phyloP scores from a whole-genome alignment of 1,284 basidiomycete species.

The Tilletia caries region DNA sequence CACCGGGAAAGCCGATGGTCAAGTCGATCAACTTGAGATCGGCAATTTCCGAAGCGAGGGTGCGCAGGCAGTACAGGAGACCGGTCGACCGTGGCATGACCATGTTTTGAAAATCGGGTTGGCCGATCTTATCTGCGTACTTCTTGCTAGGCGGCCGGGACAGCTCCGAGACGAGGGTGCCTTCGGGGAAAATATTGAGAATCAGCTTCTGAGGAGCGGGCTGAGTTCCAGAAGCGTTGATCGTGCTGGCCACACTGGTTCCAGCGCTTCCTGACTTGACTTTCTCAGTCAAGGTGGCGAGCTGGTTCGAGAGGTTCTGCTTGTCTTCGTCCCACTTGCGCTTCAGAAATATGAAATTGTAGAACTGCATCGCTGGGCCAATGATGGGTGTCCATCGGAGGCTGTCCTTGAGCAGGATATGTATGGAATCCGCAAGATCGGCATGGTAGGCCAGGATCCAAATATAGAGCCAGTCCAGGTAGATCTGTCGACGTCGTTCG shows the following conservation, averaged over 20 bases:
- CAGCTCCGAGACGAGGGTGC: constrained; percentile 38
- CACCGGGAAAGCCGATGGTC: constrained; percentile 83
- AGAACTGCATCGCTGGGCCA: constrained; percentile 48
- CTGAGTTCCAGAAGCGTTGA: not conserved
- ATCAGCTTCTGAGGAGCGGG: constrained; percentile 31
- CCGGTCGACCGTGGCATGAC: constrained; percentile 88
- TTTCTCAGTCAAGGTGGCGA: constrained; percentile 23
- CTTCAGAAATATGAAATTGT: constrained; percentile 42
- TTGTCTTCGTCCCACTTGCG: constrained; percentile 40
- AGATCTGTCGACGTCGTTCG: constrained; percentile 45
- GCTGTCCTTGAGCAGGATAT: constrained; percentile 41
- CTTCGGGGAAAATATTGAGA: constrained; percentile 47
- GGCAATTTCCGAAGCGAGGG: constrained; percentile 72
- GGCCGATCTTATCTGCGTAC: constrained; percentile 43
- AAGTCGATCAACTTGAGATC: constrained; percentile 68
- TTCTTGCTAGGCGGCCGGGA: constrained; percentile 38
- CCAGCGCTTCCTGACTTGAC: not conserved
- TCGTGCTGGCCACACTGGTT: not conserved
- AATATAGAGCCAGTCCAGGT: constrained; percentile 49
- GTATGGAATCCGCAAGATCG: constrained; percentile 32
- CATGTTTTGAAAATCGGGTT: constrained; percentile 71
- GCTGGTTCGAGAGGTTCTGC: constrained; percentile 28
- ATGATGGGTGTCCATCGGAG: constrained; percentile 44
- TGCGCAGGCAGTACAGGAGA: constrained; percentile 76
- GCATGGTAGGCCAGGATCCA: constrained; percentile 45